phyloP scores from a whole-genome alignment of 768 basidiomycete species.

The Lentinula sp. region DNA sequence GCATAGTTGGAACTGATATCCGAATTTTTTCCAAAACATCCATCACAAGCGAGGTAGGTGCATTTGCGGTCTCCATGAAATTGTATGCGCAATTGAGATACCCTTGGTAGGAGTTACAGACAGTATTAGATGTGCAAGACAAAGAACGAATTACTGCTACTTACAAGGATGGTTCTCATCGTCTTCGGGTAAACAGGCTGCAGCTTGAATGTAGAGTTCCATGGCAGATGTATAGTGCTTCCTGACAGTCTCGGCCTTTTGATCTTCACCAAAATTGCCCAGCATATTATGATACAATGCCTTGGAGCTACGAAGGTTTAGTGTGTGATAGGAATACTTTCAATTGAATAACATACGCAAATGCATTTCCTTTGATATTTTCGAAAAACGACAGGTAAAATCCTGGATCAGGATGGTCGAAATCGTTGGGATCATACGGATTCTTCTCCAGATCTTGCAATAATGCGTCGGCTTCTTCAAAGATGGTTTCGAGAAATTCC shows the following conservation, averaged over 20 bases:
- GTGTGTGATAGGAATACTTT: not conserved
- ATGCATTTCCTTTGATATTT: conserved; percentile 29
- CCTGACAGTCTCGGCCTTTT: not conserved
- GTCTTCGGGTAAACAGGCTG: conserved; percentile 25
- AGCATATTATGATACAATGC: not conserved
- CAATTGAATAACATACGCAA: conserved; percentile 22
- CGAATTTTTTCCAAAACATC: conserved; percentile 16
- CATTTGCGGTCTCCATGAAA: conserved; percentile 10
- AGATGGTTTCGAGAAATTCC: conserved; percentile 21
- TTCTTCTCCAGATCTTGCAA: conserved; percentile 24
- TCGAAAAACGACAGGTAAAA: conserved; percentile 30
- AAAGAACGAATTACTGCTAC: not conserved
- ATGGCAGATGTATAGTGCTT: conserved; percentile 17
- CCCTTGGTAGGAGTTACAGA: not conserved
- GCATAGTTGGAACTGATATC: conserved; percentile 14
- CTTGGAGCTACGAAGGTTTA: not conserved
- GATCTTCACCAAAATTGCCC: not conserved
- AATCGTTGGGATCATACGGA: conserved; percentile 8
- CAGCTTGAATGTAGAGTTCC: conserved; percentile 25
- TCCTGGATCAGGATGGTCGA: conserved; percentile 15
- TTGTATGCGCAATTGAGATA: conserved; percentile 1
- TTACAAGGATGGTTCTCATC: conserved; percentile 26
- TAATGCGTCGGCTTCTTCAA: conserved; percentile 23
- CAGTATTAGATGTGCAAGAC: not conserved
- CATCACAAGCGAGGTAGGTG: conserved; percentile 19